Evolutionary conservation across 2,329 filamentous ascomycete genomes (phyloP), one percentile per base, ranked within the genome.

Genomic region (Sporothrix brunneoviolacea): DNA sequence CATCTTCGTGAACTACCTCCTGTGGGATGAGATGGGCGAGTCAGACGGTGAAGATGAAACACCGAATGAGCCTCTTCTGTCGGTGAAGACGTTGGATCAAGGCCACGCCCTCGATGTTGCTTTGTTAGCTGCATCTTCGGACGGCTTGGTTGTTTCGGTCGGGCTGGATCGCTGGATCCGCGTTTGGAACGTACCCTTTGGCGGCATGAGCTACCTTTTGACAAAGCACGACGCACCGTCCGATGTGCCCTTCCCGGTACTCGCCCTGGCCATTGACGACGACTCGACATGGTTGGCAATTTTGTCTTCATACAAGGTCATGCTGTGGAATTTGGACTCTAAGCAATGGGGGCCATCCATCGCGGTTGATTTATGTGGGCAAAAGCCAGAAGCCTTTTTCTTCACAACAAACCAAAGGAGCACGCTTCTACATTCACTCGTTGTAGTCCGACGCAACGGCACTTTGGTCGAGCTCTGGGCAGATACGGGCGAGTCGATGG

Each of bases 101-200:
- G 83, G 83, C 0, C 88, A 91, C 61, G 67, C 70, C 7, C 72
- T 91, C 12, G 87, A 91, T 60, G 73, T 91, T 35, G 79, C 80
- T 12, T 76, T 83, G 61, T 66, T 91, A 53, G 67, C 74, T 5
- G 74, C 82, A 15, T 85, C 80, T 7, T 69, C 75, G 1, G 77
- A 79, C 46, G 85, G 85, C 0, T 74, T 84, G 47, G 66, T 91
- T 19, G 77, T 84, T 5, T 86, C 85, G 2, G 75, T 86, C 33
- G 84, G 83, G 0, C 70, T 91, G 1, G 88, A 91, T 60, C 76
- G 85, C 42, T 71, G 74, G 10, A 81, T 89, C 13, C 75, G 80
- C 15, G 70, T 88, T 1, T 88, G 84, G 83, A 72, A 83, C 59
- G 63, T 82, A 16, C 74, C 72, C n/a, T 51, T 48, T 36, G 66